Evolutionary conservation across 805 yeast genomes (phyloP).

Genomic region (Metschnikowia proteae): DNA sequence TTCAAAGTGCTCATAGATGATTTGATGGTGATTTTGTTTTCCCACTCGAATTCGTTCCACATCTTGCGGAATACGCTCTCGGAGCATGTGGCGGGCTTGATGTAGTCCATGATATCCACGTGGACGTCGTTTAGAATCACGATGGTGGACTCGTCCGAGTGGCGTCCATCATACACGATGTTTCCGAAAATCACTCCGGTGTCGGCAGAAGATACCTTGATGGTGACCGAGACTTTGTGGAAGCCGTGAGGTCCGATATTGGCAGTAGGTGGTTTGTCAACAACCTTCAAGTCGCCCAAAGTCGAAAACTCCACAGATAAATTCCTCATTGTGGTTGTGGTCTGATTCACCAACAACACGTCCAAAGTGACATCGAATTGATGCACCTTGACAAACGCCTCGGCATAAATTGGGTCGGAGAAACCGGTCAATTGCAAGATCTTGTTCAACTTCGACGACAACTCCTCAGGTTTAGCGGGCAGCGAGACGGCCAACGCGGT

Average conservation of each 20-base stretch:
- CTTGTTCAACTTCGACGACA: slow-evolving; percentile 77
- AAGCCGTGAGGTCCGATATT: slow-evolving; percentile 98
- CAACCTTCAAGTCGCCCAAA: slow-evolving; percentile 90
- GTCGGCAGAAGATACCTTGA: slow-evolving; percentile 94
- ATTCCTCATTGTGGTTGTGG: slow-evolving; percentile 84
- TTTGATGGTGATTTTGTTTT: slow-evolving; percentile 89
- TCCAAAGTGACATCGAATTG: slow-evolving; percentile 95
- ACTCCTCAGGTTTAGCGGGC: slow-evolving; percentile 50
- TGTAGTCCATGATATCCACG: slow-evolving; percentile 95
- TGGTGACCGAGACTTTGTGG: slow-evolving; percentile 81
- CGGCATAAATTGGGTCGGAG: slow-evolving; percentile 97
- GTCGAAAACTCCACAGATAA: slow-evolving; percentile 93
- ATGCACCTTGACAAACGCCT: slow-evolving; percentile 92
- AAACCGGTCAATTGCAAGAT: slow-evolving; percentile 96
- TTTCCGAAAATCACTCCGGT: slow-evolving; percentile 98
- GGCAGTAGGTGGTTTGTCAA: slow-evolving; percentile 84
- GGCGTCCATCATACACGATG: slow-evolving; percentile 93
- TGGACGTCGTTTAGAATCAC: slow-evolving; percentile 93
- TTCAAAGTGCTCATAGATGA: slow-evolving; percentile 63
- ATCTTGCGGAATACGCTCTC: slow-evolving; percentile 89
- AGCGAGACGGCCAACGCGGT: slow-evolving; percentile 58
- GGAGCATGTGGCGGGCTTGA: slow-evolving; percentile 87
- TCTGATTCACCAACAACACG: slow-evolving; percentile 91
- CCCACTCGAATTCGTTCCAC: slow-evolving; percentile 99
- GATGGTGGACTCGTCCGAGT: slow-evolving; percentile 82